Base-by-base conservation (phyloP, 768 basidiomycete species). In the Boletus vinaceobasis region DNA sequence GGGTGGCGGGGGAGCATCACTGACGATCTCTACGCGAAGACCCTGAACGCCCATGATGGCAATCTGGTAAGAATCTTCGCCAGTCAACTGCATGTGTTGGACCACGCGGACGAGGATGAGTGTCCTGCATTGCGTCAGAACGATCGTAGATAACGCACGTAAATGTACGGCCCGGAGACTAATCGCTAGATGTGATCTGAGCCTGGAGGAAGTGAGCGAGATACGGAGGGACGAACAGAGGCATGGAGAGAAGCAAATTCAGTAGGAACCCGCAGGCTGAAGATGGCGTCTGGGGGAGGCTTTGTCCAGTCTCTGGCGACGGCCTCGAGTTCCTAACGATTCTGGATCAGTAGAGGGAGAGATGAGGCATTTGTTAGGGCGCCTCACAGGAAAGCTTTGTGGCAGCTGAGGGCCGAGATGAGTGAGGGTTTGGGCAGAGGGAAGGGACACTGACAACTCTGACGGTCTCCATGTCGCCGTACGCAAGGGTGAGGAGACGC, bases 61-160 rank as follows among this genome's bases (percentile, higher is more conserved):
- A 58, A 93, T 92, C 75, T 92, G 88, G 68, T 85, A 93, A 7
- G 91, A 92, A 63, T 92, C 91, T 67, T 93, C 90, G 48, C 86
- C 81, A 14, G 87, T 89, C 53, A 93, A 75, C 90, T 92, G 59
- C 13, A 55, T 58, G 49, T 17, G 37, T 61, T 58, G 58, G 57
- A 40, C 43, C 64, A 64, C 62, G 64, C 61, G 64, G 52, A 39
- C 60, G 46, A 59, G 48, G 33, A 55, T 59, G 50, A 61, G 48
- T 35, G 35, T 31, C 45, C 26, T 10, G 31, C 40, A 48, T 52
- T 60, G 57, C 51, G 40, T 43, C 48, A 45, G 43, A 29, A 48
- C 19, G 50, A 56, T 61, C 61, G 49, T 45, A 50, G 57, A 59
- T 57, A 33, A 73, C 83, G 48, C 68, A 90, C 90, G 72, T 90